phyloP scores from a whole-genome alignment of 768 basidiomycete species.

The Kwoniella sp. region DNA sequence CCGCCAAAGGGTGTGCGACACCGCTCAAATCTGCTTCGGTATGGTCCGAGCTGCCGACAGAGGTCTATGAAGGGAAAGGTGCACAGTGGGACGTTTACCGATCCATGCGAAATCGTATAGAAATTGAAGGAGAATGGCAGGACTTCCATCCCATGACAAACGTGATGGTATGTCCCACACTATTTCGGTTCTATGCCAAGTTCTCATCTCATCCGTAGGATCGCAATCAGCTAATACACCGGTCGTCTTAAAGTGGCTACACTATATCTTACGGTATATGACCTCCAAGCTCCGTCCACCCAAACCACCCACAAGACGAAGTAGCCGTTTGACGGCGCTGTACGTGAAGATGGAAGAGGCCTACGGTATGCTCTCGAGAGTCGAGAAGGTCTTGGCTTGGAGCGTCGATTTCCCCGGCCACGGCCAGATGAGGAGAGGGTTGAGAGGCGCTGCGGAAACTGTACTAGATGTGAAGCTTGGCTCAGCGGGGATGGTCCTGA shows the following conservation, averaged over 20 bases:
- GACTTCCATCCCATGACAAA: constrained; percentile 80
- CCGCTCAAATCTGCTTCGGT: constrained; percentile 57
- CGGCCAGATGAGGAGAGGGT: not conserved
- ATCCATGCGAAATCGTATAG: constrained; percentile 71
- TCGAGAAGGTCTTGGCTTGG: constrained; percentile 8
- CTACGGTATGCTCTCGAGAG: not conserved
- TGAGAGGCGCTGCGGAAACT: constrained; percentile 10
- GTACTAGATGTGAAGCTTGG: not conserved
- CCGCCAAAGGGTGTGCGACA: not conserved
- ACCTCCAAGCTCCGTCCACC: constrained; percentile 10
- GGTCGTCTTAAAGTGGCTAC: constrained; percentile 72
- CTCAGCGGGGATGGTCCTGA: not conserved
- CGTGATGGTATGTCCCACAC: constrained; percentile 77
- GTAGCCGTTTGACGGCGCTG: constrained; percentile 13
- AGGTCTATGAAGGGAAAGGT: constrained; percentile 91
- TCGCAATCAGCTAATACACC: not conserved
- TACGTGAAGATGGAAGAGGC: constrained; percentile 13
- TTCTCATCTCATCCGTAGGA: no score
- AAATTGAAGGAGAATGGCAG: constrained; percentile 65
- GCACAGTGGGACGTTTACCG: constrained; percentile 91
- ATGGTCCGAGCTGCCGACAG: constrained; percentile 83
- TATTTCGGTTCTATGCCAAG: not conserved
- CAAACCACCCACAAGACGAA: constrained; percentile 6
- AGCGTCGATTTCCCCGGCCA: constrained; percentile 11
- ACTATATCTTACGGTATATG: constrained; percentile 77